Evolutionary conservation across 2,329 filamentous ascomycete species (phyloP).

Genomic region (Coniochaeta sp.): DNA sequence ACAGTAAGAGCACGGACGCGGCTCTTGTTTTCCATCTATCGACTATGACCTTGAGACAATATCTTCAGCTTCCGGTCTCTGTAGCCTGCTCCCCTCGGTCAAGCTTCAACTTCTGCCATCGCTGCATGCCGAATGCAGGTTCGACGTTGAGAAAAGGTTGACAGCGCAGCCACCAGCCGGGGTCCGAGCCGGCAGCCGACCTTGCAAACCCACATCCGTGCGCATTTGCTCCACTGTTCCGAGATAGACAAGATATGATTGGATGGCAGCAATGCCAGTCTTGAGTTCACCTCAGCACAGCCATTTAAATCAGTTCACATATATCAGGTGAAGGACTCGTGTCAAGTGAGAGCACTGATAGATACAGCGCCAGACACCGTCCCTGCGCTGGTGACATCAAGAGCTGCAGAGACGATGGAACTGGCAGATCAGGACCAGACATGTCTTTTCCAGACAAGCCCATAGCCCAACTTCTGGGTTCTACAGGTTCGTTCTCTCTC

Average conservation of each 20-base stretch:
- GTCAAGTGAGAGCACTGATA: not conserved
- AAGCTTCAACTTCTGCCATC: too few species aligned
- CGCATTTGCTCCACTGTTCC: not conserved
- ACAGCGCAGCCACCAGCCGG: not conserved
- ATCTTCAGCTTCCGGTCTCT: not conserved
- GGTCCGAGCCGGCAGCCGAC: not conserved
- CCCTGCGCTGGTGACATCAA: not conserved
- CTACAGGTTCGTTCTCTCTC: constrained; percentile 13
- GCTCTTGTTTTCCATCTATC: not conserved
- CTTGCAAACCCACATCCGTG: too few species aligned
- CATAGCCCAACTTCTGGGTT: constrained; percentile 16
- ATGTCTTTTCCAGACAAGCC: constrained; percentile 22
- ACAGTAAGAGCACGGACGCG: not conserved
- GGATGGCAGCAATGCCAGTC: not conserved
- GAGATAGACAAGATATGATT: not conserved
- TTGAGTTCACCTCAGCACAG: not conserved
- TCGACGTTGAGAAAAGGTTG: not conserved
- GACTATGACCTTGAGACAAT: not conserved
- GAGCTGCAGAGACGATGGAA: not conserved
- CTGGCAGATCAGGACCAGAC: not conserved
- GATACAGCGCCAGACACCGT: too few species aligned
- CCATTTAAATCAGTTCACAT: not conserved
- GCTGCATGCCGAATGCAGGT: not conserved
- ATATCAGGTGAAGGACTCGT: not conserved
- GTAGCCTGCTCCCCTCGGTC: not conserved